Percentiles rank a stretch among this genome's conserved stretches.
phyloP scores from a whole-genome alignment of 345 rosid genomes.

The Arabidopsis suecica region DNA sequence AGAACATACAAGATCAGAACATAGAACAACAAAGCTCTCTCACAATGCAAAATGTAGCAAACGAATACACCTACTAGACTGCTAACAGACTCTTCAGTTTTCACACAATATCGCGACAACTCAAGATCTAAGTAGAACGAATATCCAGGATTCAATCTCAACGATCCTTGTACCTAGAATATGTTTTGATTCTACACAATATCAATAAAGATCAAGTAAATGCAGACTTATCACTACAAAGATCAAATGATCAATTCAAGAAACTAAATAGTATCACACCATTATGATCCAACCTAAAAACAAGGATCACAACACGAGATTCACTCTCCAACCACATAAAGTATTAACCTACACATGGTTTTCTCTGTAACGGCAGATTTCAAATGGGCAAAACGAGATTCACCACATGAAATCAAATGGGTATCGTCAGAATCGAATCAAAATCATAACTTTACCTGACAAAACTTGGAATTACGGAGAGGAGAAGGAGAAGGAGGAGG shows the following conservation, averaged over 20 bases:
- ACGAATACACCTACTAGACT: not conserved
- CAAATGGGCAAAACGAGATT: constrained; percentile 16
- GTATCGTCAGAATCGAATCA: not conserved
- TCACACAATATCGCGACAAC: not conserved
- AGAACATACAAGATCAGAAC: not conserved
- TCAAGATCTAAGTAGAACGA: constrained; percentile 22
- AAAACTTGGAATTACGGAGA: constrained; percentile 83
- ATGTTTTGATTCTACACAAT: not conserved
- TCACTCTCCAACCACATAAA: not conserved
- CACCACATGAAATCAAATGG: constrained; percentile 28
- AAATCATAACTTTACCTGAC: constrained; percentile 56
- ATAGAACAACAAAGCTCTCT: constrained; percentile 1
- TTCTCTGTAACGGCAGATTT: constrained; percentile 12
- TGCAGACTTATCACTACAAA: not conserved
- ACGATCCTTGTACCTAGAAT: constrained; percentile 3
- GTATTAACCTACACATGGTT: not conserved
- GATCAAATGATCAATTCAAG: not conserved
- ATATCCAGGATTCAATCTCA: constrained; percentile 3
- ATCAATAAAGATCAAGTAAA: constrained; percentile 17
- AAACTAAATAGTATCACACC: not conserved
- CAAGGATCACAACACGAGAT: constrained; percentile 38
- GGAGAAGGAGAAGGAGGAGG: constrained; percentile 95
- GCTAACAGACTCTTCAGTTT: not conserved
- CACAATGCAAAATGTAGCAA: not conserved
- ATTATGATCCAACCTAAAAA: not conserved